Base-by-base conservation (phyloP, 371 early-diverging fungal species). In the Zancudomyces culisetae region DNA sequence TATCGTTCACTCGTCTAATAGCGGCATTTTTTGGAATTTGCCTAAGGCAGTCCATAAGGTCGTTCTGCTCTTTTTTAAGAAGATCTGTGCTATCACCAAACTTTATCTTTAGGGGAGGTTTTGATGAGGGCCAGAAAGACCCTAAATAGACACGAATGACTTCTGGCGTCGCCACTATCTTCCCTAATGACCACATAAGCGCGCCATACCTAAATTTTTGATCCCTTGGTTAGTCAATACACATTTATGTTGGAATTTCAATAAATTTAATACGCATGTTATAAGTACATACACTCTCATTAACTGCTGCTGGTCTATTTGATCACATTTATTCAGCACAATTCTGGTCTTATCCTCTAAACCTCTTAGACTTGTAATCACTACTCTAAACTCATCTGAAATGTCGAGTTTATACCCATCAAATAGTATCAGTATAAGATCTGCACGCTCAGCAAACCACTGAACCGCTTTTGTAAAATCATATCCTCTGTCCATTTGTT, bases 141-240 rank as follows among this genome's bases (percentile, higher is more conserved):
- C 83, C 78, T 48, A 89, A 57, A 58, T 80, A 90, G 42, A 90
- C 90, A 26, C 90, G 77, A 70, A 78, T 76, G 22, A 90, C 90
- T 64, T 90, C 90, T 27, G 90, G 90, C 0, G 87, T 83, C 41
- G 80, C 73, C 2, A 90, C 72, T 1, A 90, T 87, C 60, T 84
- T 85, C 47, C 90, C 90, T 12, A 90, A 71, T 22, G 90, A 86
- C 90, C 90, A 90, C 90, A 90, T 90, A 68, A 90, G 66, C 12
- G 90, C 90, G 52, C 90, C 90, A 57, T 85, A 84, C 0, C 80
- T 80, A 53, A 41, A 10, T 43, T 19, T 26, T 10, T 15, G 40
- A 19, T 13, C 0, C 19, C 22, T 6, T 22, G 15, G 15, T 35
- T 35, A 21, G 1, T 26, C 42, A 10, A 3, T 15, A 35, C 35